Conservation (phyloP, 805 yeast genomes). For the Nakazawaea sp. region DNA sequence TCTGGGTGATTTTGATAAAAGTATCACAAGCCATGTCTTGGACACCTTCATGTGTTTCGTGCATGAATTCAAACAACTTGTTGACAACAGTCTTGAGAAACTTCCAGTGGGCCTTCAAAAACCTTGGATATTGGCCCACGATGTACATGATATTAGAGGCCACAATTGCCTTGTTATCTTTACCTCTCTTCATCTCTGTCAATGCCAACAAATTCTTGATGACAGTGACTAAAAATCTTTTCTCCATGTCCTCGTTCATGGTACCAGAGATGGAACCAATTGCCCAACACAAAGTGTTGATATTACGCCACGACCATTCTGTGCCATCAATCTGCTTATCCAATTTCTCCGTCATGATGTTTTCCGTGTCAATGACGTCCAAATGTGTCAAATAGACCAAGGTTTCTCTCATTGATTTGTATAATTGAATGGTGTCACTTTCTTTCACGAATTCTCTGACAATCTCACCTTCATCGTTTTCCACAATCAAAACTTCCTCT, state of each 20-base stretch:
- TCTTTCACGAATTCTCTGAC: slow-evolving; percentile 96
- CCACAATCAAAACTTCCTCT: slow-evolving; percentile 94
- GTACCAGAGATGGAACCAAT: slow-evolving; percentile 98
- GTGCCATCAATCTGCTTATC: slow-evolving; percentile 91
- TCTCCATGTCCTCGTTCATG: slow-evolving; percentile 97
- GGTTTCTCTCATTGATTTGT: slow-evolving; percentile 93
- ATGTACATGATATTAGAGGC: slow-evolving; percentile 99
- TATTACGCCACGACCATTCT: slow-evolving; percentile 99
- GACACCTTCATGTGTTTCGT: slow-evolving; percentile 99
- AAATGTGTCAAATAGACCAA: slow-evolving; percentile 92
- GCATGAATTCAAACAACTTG: slow-evolving; percentile 97
- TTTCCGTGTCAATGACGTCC: slow-evolving; percentile 90
- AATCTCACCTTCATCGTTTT: slow-evolving; percentile 98
- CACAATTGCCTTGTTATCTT: slow-evolving; percentile 97
- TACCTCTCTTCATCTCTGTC: slow-evolving; percentile 95
- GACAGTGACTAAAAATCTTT: slow-evolving; percentile 85
- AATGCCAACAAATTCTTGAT: slow-evolving; percentile 86
- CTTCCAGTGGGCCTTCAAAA: slow-evolving; percentile 96
- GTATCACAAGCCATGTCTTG: slow-evolving; percentile 99
- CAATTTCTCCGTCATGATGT: slow-evolving; percentile 86
- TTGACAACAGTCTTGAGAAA: slow-evolving; percentile 92
- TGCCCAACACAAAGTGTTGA: slow-evolving; percentile 98
- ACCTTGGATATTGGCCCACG: slow-evolving; percentile 98
- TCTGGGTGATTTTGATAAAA: slow-evolving; percentile 88
- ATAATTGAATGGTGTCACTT: slow-evolving; percentile 91